Conservation (phyloP, 2,329 filamentous ascomycete genomes). For the Diaporthe sp. region DNA sequence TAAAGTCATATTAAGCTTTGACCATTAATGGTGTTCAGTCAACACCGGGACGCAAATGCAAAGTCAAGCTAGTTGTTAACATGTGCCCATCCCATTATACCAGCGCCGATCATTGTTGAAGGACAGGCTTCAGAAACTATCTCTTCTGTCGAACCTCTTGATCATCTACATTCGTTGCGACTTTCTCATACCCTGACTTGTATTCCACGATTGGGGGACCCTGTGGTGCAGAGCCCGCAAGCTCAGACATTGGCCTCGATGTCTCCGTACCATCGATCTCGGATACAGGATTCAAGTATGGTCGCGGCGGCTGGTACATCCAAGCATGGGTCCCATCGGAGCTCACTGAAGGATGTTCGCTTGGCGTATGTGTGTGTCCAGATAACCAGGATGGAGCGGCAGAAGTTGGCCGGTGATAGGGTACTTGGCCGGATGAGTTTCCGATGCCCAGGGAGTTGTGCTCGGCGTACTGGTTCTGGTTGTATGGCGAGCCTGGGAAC, state of each 20-base stretch:
- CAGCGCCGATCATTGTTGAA: not conserved
- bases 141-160: not conserved
- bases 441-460: slow-evolving; percentile 16
- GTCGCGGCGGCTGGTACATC: slow-evolving; percentile 6
- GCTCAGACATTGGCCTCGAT: slow-evolving; percentile 24
- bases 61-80: not conserved
- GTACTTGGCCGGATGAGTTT: not conserved
- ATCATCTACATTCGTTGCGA: not conserved
- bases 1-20: not conserved
- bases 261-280: slow-evolving; percentile 33
- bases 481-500: slow-evolving; percentile 14
- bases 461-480: not conserved
- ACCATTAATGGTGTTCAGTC: not conserved
- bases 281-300: slow-evolving; percentile 26
- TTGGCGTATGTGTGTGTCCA: not conserved
- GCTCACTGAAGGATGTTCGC: slow-evolving; percentile 22
- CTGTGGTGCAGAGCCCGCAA: slow-evolving; percentile 11
- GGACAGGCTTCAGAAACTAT: not conserved
- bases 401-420: slow-evolving; percentile 27
- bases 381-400: slow-evolving; percentile 31
- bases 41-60: not conserved
- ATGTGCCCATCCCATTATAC: not conserved
- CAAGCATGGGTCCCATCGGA: slow-evolving; percentile 20
- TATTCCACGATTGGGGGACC: not conserved
- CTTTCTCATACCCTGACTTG: slow-evolving; percentile 23